Evolutionary conservation across 495 filamentous ascomycete species (phyloP).

Genomic region (Neurospora sp.): DNA sequence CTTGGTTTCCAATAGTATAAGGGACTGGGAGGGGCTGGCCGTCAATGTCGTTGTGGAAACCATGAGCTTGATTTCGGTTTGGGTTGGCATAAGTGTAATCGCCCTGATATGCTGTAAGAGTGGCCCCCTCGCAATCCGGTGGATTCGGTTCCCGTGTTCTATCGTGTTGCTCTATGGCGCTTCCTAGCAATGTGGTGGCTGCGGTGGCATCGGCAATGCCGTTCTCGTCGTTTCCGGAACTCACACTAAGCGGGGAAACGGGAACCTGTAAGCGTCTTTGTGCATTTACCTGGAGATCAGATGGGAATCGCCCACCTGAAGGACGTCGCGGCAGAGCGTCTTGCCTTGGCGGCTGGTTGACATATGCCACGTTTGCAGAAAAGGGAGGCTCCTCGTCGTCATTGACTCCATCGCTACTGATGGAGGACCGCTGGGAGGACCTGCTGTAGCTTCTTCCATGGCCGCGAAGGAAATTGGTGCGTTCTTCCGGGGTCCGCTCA

Average conservation of each 20-base stretch:
- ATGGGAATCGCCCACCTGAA: conserved; percentile 84
- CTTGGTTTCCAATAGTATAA: neutral
- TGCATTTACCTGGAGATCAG: conserved; percentile 65
- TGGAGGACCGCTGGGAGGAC: conserved; percentile 50
- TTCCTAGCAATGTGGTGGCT: conserved; percentile 40
- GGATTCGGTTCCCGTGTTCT: neutral
- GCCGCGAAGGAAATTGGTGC: conserved; percentile 71
- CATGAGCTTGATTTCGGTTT: neutral
- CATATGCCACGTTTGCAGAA: conserved; percentile 45
- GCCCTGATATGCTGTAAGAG: neutral
- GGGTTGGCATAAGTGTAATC: neutral
- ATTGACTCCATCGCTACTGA: conserved; percentile 65
- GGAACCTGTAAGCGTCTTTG: conserved; percentile 65
- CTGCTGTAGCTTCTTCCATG: conserved; percentile 69
- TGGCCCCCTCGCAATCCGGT: neutral
- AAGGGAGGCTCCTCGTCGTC: conserved; percentile 80
- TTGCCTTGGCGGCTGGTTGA: conserved; percentile 31
- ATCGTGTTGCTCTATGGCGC: conserved; percentile 23
- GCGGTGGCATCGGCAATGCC: conserved; percentile 46
- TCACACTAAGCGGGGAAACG: conserved; percentile 66
- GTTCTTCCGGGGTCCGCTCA: conserved; percentile 80
- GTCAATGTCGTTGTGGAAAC: neutral
- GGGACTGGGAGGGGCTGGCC: neutral
- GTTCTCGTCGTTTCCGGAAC: conserved; percentile 46
- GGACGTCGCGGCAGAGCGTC: conserved; percentile 49